These are phyloP conservation scores for Kazachstania bromeliacearum DNA, from an alignment of 805 yeast species.

Conservation along the genomic window DNA sequence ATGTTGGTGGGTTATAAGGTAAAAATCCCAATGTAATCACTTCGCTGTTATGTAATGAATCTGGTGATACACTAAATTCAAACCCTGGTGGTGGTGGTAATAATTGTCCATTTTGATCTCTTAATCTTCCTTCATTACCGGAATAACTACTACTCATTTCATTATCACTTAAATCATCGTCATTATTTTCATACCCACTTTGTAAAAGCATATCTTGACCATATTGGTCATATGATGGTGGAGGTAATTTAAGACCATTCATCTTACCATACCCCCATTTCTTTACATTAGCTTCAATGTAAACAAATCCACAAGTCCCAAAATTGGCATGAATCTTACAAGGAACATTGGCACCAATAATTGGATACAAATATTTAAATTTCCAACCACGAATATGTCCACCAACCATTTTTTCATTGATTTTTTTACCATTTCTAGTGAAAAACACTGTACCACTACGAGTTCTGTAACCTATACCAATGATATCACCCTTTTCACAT, in stretches of 20 bases:
- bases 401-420: constrained; percentile 71
- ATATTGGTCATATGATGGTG: constrained; percentile 83
- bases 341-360: constrained; percentile 73
- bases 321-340: constrained; percentile 81
- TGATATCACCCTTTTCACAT: constrained; percentile 74
- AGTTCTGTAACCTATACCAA: constrained; percentile 84
- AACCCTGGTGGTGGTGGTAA: constrained; percentile 33
- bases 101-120: constrained; percentile 21
- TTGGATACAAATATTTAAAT: constrained; percentile 69
- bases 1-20: constrained; percentile 33
- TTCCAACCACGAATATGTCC: constrained; percentile 70
- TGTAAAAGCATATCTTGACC: constrained; percentile 71
- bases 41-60: constrained; percentile 14
- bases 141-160: constrained; percentile 10
- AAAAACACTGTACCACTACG: constrained; percentile 81
- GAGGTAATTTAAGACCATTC: constrained; percentile 82
- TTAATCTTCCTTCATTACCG: constrained; percentile 16
- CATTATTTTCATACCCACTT: constrained; percentile 45
- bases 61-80: constrained; percentile 26
- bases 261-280: constrained; percentile 94
- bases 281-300: constrained; percentile 85
- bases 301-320: constrained; percentile 85
- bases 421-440: constrained; percentile 87
- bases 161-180: constrained; percentile 5
- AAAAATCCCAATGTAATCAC: constrained; percentile 28